These are phyloP conservation scores for Ogataea methylovora DNA, from an alignment of 805 yeast species.

Conservation along the genomic window DNA sequence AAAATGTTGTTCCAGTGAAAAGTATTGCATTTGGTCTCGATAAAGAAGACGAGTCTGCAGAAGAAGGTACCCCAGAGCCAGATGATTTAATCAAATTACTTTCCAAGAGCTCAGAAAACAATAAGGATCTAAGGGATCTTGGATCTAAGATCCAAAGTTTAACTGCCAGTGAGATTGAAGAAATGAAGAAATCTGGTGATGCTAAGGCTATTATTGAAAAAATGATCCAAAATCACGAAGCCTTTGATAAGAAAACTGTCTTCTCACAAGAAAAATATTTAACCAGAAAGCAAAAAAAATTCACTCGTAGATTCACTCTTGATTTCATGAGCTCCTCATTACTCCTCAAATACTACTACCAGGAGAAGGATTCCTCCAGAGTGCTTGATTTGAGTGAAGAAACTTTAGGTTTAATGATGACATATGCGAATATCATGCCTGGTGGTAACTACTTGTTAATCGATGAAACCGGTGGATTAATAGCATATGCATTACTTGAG, in stretches of 20 bases:
- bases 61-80: conserved; percentile 16
- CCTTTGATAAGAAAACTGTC: conserved; percentile 81
- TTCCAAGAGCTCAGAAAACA: conserved; percentile 42
- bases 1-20: conserved; percentile 41
- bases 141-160: conserved; percentile 70
- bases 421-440: conserved; percentile 75
- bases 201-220: conserved; percentile 77
- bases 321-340: conserved; percentile 67
- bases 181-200: conserved; percentile 65
- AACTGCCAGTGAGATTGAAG: conserved; percentile 75
- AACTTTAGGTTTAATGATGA: conserved; percentile 68
- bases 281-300: conserved; percentile 87
- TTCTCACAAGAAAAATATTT: conserved; percentile 89
- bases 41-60: conserved; percentile 23
- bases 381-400: conserved; percentile 83
- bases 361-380: conserved; percentile 66
- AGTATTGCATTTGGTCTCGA: conserved; percentile 26
- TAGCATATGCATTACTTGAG: conserved; percentile 80
- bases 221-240: conserved; percentile 77
- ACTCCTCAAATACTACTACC: conserved; percentile 56
- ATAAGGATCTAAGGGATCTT: conserved; percentile 59
- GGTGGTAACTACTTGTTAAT: conserved; percentile 84
- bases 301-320: conserved; percentile 76
- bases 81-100: conserved; percentile 5
- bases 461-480: conserved; percentile 94